Conservation (phyloP, 2,329 filamentous ascomycete species). For the Colletotrichum echinochloae region DNA sequence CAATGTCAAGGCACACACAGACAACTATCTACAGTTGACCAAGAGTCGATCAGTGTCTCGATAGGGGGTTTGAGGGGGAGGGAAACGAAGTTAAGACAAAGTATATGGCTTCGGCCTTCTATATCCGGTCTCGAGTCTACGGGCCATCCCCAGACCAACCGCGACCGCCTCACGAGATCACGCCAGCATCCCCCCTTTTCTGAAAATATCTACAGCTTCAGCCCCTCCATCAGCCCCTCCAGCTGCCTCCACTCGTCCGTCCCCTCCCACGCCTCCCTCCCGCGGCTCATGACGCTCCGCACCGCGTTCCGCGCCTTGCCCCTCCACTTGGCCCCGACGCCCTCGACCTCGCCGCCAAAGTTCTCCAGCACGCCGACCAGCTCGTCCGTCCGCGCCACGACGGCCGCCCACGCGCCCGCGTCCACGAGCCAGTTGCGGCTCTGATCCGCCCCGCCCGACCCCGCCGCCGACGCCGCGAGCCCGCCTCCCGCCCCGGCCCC, state of each 20-base stretch:
- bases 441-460: conserved; percentile 38
- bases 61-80: no score
- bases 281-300: conserved; percentile 84
- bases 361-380: conserved; percentile 87
- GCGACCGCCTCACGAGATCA: neutral
- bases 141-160: no score
- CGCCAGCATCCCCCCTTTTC: neutral
- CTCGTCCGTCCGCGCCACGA: conserved; percentile 83
- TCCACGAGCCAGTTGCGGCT: conserved; percentile 65
- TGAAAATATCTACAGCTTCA: conserved; percentile 55
- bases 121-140: neutral
- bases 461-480: conserved; percentile 26
- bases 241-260: conserved; percentile 75
- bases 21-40: neutral
- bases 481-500: conserved; percentile 39
- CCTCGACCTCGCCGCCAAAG: conserved; percentile 73
- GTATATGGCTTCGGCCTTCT: neutral
- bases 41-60: neutral
- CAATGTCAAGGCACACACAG: neutral
- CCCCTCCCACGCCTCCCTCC: conserved; percentile 85
- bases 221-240: conserved; percentile 65
- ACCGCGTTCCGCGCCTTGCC: conserved; percentile 89
- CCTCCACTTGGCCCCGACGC: conserved; percentile 85
- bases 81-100: neutral
- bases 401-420: conserved; percentile 74